Evolutionary conservation across 1,284 basidiomycete species (phyloP), one percentile per base, ranked within the genome.

Genomic region (Abortiporus biennis): DNA sequence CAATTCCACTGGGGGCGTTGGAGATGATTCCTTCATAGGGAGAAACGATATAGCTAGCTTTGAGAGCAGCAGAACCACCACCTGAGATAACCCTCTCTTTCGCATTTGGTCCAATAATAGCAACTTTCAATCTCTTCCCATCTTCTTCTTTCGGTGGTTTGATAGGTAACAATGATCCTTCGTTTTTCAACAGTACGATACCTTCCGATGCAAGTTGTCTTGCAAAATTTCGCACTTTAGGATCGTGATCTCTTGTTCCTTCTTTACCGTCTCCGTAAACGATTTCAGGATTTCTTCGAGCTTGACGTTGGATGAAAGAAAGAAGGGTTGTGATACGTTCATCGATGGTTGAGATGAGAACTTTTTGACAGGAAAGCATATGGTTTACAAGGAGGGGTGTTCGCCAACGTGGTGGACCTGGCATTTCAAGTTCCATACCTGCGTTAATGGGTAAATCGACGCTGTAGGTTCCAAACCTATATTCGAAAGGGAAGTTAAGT

Each of bases 161-260:
- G 9, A 76, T 47, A 1, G 73, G 74, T 19, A 77, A 62, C 2
- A 82, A 51, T 2, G 61, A 47, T 13, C 57, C 55, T n/a, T 74
- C 62, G 55, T 90, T 89, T 64, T 84, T 84, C 44, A 89, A 64
- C 22, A 89, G 62, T 9, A 88, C 83, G 49, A 85, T 78, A 0
- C 76, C 74, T 45, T 82, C 76, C 6, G 72, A 69, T 11, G 82
- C 81, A 1, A 84, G 54, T 42, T 71, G 67, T 33, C 80, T 65
- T 46, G 76, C 74, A 44, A 86, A 79, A 4, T 54, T 52, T n/a
- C 74, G 65, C 12, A 66, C 64, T 44, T 79, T 72, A 0, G 71
- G 68, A n/a, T n/a, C 27, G 17, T 73, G 72, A 53, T 83, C 79
- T 3, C 71, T 64, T 15, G 75, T 76, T 5, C 73, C 66, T 50